These are phyloP conservation scores for Trametes villosa DNA, from an alignment of 768 basidiomycete genomes.

Conservation along the genomic window DNA sequence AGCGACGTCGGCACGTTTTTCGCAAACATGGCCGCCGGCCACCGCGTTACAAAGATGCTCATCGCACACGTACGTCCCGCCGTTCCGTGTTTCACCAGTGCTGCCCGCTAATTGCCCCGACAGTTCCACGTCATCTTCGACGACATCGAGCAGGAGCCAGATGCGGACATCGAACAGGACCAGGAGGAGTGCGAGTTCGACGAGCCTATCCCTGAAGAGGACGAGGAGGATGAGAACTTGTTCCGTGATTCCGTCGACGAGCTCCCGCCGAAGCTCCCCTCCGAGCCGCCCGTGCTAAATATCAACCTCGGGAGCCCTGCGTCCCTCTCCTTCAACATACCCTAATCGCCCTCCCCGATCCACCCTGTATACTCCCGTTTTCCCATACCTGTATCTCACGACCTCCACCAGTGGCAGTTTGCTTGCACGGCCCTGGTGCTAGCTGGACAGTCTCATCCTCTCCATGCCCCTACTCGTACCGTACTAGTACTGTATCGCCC, in stretches of 20 bases:
- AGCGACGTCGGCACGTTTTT: slow-evolving; percentile 80
- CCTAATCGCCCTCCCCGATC: not conserved
- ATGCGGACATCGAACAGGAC: slow-evolving; percentile 57
- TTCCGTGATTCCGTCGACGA: slow-evolving; percentile 16
- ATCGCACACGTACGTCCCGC: slow-evolving; percentile 67
- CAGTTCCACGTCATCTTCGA: slow-evolving; percentile 67
- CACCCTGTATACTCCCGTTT: not conserved
- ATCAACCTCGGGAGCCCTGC: slow-evolving; percentile 26
- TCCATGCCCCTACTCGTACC: not conserved
- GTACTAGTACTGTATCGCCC: not conserved
- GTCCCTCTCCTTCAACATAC: slow-evolving; percentile 25
- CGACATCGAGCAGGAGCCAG: slow-evolving; percentile 39
- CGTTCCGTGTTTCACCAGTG: not conserved
- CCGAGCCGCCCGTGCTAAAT: slow-evolving; percentile 27
- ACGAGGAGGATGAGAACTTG: slow-evolving; percentile 49
- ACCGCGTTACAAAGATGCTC: slow-evolving; percentile 74
- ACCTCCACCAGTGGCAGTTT: slow-evolving; percentile 12
- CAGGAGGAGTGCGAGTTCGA: slow-evolving; percentile 71
- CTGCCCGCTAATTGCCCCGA: slow-evolving; percentile 35
- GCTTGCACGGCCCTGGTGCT: slow-evolving; percentile 10
- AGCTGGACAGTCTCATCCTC: slow-evolving; percentile 8
- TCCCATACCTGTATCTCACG: not conserved
- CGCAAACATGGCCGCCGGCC: slow-evolving; percentile 78
- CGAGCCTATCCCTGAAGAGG: slow-evolving; percentile 68
- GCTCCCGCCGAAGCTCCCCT: slow-evolving; percentile 15